Evolutionary conservation across 441 rosid genomes (phyloP), one percentile per base, ranked within the genome.

Genomic region (Pelargonium fulgidum): DNA sequence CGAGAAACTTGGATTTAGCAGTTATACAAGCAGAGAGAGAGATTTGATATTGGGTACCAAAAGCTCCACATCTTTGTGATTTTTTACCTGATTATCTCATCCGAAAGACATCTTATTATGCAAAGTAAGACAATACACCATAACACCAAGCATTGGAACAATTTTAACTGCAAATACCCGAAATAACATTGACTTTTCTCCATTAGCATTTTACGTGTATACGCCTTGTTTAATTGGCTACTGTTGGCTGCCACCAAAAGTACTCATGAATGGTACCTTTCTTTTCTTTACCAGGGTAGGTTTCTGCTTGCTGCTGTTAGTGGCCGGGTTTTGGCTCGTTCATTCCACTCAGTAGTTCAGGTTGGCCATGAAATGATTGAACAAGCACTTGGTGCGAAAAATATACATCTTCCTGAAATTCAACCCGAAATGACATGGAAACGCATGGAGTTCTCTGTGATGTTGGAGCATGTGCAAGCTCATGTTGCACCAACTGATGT

Each of bases 401-500:
- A 83, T 68, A 84, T 78, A 59, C 87, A 78, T 11, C 74, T 81
- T 72, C 87, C 89, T 76, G 99, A 94, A 75, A 75, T 48, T 81
- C 85, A 83, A 66, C 96, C 96, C 72, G 93, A 92, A 81, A 86
- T 94, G 97, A 85, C 89, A 10, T 90, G 93, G 93, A 94, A 86
- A 73, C 90, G 86, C 69, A 92, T 75, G 87, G 97, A 94, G 78
- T 83, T 87, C 62, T 94, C 99, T 62, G 97, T 92, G 74, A 94
- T 94, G 98, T 76, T 94, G 88, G 94, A 90, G 85, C 90, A 82
- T 77, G 99, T 94, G 71, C 99, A 94, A 82, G 99, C 98, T 80
- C 99, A 94, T 79, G 99, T 94, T 76, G 98, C 99, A 73, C 99
- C 98, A 3, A 94, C 99, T 73, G 99, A 94, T 81, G 99, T 94